Percentiles rank a stretch among this genome's conserved stretches.
Conservation (phyloP, 225 moss, liverwort and hornwort species). For the Climacium dendroides region DNA sequence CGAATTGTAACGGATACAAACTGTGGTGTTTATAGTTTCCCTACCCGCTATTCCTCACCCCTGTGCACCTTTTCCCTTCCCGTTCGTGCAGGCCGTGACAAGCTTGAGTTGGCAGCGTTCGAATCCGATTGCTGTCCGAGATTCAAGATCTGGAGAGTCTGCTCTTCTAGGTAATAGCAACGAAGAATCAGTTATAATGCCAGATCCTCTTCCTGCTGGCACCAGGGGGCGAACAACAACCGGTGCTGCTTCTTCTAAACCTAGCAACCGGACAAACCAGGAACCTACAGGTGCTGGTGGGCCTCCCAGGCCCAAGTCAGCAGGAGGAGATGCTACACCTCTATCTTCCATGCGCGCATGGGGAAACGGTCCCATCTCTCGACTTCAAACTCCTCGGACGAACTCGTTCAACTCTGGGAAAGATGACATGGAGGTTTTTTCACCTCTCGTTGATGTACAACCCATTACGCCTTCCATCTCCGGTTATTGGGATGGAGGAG, state of each 20-base stretch:
- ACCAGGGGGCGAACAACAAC: slow-evolving; percentile 63
- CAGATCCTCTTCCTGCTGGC: slow-evolving; percentile 92
- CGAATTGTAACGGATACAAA: no score
- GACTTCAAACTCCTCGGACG: slow-evolving; percentile 67
- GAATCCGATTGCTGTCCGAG: slow-evolving; percentile 80
- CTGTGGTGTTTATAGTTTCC: not conserved
- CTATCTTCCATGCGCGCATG: slow-evolving; percentile 42
- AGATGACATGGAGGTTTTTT: slow-evolving; percentile 99
- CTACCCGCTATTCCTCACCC: not conserved
- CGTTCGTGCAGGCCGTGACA: slow-evolving; percentile 60
- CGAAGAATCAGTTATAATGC: slow-evolving; percentile 98
- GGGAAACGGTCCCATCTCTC: slow-evolving; percentile 76
- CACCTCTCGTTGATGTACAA: slow-evolving; percentile 95
- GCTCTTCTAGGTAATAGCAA: slow-evolving; percentile 77
- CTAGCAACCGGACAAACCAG: slow-evolving; percentile 44
- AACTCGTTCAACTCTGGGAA: slow-evolving; percentile 63
- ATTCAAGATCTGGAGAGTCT: slow-evolving; percentile 75
- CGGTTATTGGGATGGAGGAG: slow-evolving; percentile 80
- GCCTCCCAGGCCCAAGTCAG: slow-evolving; percentile 45
- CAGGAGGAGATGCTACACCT: slow-evolving; percentile 41
- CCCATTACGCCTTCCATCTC: slow-evolving; percentile 93
- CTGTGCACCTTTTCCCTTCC: not conserved
- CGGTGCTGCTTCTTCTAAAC: slow-evolving; percentile 43
- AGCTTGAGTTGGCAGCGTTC: slow-evolving; percentile 99
- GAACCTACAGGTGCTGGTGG: slow-evolving; percentile 32